Evolutionary conservation across 2,329 filamentous ascomycete genomes (phyloP).

Genomic region (Sporothrix inflata): DNA sequence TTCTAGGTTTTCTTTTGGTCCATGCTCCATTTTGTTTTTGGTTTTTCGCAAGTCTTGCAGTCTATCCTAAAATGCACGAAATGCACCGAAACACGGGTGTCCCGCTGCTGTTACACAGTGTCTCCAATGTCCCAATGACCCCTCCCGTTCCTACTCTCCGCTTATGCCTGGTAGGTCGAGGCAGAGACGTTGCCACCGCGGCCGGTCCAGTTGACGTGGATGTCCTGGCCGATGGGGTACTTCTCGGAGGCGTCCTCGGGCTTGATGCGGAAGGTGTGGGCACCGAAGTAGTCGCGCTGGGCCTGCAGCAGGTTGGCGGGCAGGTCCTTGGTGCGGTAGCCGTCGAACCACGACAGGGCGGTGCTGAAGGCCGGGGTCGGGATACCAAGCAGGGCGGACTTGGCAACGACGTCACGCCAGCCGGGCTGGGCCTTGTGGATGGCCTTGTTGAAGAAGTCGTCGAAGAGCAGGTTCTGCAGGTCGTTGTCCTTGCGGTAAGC

Average conservation of each 20-base stretch:
- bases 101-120: neutral
- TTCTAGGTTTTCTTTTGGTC: neutral
- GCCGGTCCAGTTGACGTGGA: constrained; percentile 99
- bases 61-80: constrained; percentile 22
- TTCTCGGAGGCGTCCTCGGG: constrained; percentile 74
- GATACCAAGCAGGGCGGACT: constrained; percentile 91
- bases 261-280: constrained; percentile 89
- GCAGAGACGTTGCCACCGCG: constrained; percentile 96
- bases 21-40: constrained; percentile 18
- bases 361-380: constrained; percentile 96
- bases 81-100: constrained; percentile 14
- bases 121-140: neutral
- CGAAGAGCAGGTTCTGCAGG: constrained; percentile 96
- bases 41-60: constrained; percentile 11
- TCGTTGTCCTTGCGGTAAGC: constrained; percentile 94
- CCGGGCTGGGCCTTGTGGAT: constrained; percentile 94
- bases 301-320: constrained; percentile 98
- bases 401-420: constrained; percentile 89
- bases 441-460: constrained; percentile 99
- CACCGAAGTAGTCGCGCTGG: constrained; percentile 99
- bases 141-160: neutral
- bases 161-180: constrained; percentile 93
- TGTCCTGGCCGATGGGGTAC: constrained; percentile 83
- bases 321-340: constrained; percentile 95
- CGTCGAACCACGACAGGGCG: constrained; percentile 97